Evolutionary conservation across 2,329 filamentous ascomycete genomes (phyloP).

Genomic region (Aspergillus oerlinghausenensis): DNA sequence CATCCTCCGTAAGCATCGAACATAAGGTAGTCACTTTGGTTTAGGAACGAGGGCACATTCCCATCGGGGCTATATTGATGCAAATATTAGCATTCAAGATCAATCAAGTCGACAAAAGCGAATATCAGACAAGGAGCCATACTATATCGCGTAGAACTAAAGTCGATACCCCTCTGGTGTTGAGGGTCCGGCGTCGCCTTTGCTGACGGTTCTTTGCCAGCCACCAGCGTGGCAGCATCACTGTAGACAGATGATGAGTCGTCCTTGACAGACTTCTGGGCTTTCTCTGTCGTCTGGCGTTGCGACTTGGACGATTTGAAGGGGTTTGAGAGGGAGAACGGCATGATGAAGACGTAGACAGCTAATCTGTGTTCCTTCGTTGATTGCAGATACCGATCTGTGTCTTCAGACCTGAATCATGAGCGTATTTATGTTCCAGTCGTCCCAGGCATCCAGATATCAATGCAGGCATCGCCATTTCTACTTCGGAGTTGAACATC

Average conservation of each 20-base stretch:
- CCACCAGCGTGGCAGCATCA: not conserved
- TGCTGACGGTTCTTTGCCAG: not conserved
- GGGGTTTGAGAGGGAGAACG: not conserved
- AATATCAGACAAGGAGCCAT: not conserved
- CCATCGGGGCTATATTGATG: not conserved
- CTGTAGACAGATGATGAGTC: not conserved
- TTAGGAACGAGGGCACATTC: not conserved
- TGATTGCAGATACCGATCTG: not conserved
- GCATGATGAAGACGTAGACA: not conserved
- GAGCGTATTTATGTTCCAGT: too few species aligned
- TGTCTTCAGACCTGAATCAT: not conserved
- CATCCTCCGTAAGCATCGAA: not conserved
- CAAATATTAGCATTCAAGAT: not conserved
- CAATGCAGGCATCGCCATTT: too few species aligned
- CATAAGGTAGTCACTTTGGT: not conserved
- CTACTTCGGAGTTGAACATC: too few species aligned
- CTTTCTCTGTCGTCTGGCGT: not conserved
- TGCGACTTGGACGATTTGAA: not conserved
- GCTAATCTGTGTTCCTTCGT: not conserved
- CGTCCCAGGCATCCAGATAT: too few species aligned
- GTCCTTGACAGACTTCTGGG: not conserved
- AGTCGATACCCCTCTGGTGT: not conserved
- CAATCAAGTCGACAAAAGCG: not conserved
- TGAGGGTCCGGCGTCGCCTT: not conserved
- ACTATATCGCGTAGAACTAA: not conserved